Evolutionary conservation across 306 rosid genomes (phyloP).

Genomic region (Aeschynomene evenia): DNA sequence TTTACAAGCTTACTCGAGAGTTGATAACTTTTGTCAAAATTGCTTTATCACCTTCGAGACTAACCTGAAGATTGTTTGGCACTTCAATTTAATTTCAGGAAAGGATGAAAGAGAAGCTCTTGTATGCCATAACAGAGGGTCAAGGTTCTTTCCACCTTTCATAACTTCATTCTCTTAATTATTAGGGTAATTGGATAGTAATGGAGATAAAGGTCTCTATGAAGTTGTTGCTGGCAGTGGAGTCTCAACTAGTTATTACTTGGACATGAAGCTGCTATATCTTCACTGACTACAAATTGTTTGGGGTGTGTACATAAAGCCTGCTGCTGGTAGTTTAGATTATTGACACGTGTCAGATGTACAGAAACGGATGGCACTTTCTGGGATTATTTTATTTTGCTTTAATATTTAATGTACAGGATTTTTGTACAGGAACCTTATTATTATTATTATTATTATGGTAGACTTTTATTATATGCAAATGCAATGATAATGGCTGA

Average conservation of each 20-base stretch:
- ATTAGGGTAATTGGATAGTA: conserved; percentile 50
- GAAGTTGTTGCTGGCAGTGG: conserved; percentile 13
- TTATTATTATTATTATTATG: too few species aligned
- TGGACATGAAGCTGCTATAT: conserved; percentile 44
- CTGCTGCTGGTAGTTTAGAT: conserved; percentile 43
- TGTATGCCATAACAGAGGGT: conserved; percentile 93
- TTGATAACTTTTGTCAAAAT: too few species aligned
- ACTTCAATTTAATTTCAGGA: conserved; percentile 57
- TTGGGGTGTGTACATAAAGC: conserved; percentile 61
- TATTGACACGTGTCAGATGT: conserved; percentile 38
- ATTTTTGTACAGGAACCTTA: conserved; percentile 40
- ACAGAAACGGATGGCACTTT: conserved; percentile 43
- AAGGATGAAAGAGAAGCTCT: conserved; percentile 84
- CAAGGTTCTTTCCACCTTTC: conserved; percentile 99
- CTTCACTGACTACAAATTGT: conserved; percentile 52
- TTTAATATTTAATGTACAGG: conserved; percentile 41
- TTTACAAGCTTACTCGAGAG: too few species aligned
- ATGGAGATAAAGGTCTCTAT: conserved; percentile 49
- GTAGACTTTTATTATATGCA: conserved; percentile 26
- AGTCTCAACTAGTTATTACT: conserved; percentile 43
- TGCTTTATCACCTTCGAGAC: not conserved
- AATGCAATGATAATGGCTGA: conserved; percentile 16
- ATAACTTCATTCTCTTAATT: conserved; percentile 43
- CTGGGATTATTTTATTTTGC: conserved; percentile 29
- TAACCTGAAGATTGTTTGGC: not conserved